phyloP scores from a whole-genome alignment of 176 grass and related monocot species.

The Bolboschoenus planiculmis region DNA sequence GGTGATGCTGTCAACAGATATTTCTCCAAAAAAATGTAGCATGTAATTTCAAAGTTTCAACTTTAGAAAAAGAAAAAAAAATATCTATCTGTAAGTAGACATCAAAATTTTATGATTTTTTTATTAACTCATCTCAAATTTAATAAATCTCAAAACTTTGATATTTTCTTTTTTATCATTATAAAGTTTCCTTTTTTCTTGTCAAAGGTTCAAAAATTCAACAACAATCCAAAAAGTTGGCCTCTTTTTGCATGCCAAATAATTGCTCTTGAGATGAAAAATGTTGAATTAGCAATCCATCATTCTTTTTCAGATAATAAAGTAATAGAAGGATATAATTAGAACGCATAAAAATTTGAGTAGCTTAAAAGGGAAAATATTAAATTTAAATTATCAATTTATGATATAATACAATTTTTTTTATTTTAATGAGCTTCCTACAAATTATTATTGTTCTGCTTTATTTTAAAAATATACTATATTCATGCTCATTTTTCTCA shows the following conservation, averaged over 20 bases:
- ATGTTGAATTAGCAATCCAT: background rate
- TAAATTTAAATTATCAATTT: background rate
- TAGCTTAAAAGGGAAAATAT: background rate
- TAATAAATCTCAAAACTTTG: background rate
- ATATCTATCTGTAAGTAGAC: background rate
- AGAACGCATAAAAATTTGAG: background rate
- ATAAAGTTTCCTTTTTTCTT: background rate
- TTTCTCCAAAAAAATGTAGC: background rate
- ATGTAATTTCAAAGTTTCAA: background rate
- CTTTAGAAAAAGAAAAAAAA: background rate
- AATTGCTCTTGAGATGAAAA: background rate
- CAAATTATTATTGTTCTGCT: background rate
- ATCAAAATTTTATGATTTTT: background rate
- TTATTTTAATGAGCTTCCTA: background rate
- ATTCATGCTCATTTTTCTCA: background rate
- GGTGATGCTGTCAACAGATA: background rate
- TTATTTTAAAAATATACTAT: background rate
- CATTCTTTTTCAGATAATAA: background rate
- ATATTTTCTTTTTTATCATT: background rate
- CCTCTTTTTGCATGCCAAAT: too few species aligned
- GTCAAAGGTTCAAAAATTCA: background rate
- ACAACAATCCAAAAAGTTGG: background rate
- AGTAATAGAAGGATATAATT: background rate
- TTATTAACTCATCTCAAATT: background rate
- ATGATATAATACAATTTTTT: background rate